Evolutionary conservation across 1,284 basidiomycete species (phyloP).

Genomic region (Wolfiporia cocos): DNA sequence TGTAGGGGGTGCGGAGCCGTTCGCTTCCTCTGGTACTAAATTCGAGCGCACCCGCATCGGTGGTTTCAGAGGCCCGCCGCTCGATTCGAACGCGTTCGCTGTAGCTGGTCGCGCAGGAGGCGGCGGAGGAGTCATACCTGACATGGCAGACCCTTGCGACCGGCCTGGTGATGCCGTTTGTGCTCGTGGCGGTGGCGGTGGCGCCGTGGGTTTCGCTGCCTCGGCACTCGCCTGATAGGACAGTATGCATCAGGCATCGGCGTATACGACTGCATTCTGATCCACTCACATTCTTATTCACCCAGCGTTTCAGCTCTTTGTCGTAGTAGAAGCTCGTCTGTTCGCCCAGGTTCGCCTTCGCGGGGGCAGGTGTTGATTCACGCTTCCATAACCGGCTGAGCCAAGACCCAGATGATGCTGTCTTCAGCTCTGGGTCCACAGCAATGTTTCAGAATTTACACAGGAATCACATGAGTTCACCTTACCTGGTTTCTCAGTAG

Average conservation of each 20-base stretch:
- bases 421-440: slow-evolving; percentile 17
- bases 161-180: slow-evolving; percentile 76
- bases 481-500: slow-evolving; percentile 25
- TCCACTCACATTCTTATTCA: slow-evolving; percentile 81
- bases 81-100: slow-evolving; percentile 44
- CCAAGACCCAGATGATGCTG: slow-evolving; percentile 58
- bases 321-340: slow-evolving; percentile 93
- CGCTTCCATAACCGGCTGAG: slow-evolving; percentile 75
- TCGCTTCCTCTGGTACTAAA: slow-evolving; percentile 47
- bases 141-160: slow-evolving; percentile 21
- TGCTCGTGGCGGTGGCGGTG: slow-evolving; percentile 67
- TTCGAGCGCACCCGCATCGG: slow-evolving; percentile 58
- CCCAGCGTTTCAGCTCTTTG: slow-evolving; percentile 92
- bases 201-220: slow-evolving; percentile 40
- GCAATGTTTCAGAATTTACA: slow-evolving; percentile 1
- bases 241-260: neutral
- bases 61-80: slow-evolving; percentile 39
- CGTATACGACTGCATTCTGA: neutral
- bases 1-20: slow-evolving; percentile 19
- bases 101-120: slow-evolving; percentile 50
- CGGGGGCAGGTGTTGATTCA: slow-evolving; percentile 53
- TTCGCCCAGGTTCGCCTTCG: slow-evolving; percentile 92
- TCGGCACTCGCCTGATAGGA: slow-evolving; percentile 42
- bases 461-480: neutral
- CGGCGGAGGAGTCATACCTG: slow-evolving; percentile 30